Evolutionary conservation across 768 basidiomycete genomes (phyloP), one percentile per base, ranked within the genome.

Genomic region (Leccinellum rugosiceps): DNA sequence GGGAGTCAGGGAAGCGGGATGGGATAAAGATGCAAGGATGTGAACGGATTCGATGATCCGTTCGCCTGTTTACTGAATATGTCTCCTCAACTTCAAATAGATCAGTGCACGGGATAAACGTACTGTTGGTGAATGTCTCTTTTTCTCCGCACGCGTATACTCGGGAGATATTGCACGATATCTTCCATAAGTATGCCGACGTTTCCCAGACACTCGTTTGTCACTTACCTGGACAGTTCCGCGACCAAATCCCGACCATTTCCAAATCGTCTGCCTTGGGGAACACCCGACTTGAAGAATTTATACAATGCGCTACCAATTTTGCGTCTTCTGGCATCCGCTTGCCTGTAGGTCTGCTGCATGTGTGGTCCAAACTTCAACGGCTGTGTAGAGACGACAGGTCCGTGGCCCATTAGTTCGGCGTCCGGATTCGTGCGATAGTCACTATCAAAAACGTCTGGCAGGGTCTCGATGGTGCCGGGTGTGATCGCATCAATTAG

Each of bases 241-340:
- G 76, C 49, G 87, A 85, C 91, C 90, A 96, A 44, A 94, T 82
- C 5, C 93, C 94, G 51, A 94, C 90, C 3, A 86, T 87, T 58
- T 84, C 78, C 51, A 85, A 68, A 34, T 87, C 88, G 17, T 83
- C 83, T 23, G 84, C 83, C 28, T 83, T 83, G 28, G 86, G n/a
- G 72, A 47, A 75, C 75, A 5, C 87, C 88, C 17, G 76, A 79
- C 58, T 78, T 74, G 72, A 90, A 93, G 44, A 93, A 74, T 14
- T 78, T 70, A 58, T 80, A 77, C 13, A 96, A 68, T 0, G 89
- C 92, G 62, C 89, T 91, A 3, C 94, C 93, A 38, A 95, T 65
- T 57, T 81, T 74, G 50, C 86, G 86, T 58, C 92, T 81, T 60
- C 87, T 84, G 56, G 67, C 65, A 67, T 93, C 90, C 32, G 90